A percentile compares a stretch with the other conserved stretches of the same genome.
Conservation (phyloP, 2,329 filamentous ascomycete species). For the Cladosporium phlei region DNA sequence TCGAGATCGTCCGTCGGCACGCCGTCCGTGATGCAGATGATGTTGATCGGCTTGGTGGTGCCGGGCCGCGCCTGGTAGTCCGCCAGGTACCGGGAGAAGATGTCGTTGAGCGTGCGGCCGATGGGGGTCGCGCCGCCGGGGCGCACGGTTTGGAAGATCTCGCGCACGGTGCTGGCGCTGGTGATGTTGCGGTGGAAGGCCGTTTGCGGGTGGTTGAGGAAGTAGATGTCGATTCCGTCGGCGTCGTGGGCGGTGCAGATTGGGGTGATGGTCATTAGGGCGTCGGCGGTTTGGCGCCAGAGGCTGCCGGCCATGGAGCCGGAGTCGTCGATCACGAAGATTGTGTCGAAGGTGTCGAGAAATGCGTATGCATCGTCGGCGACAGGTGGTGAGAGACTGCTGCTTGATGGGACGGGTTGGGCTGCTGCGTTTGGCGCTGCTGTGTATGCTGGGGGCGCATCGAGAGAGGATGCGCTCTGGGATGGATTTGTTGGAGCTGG, state of each 20-base stretch:
- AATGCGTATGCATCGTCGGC: slow-evolving; percentile 70
- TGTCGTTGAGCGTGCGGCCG: slow-evolving; percentile 63
- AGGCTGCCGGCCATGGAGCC: slow-evolving; percentile 72
- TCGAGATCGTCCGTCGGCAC: slow-evolving; percentile 75
- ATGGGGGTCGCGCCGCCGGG: slow-evolving; percentile 70
- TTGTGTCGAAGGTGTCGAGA: slow-evolving; percentile 73
- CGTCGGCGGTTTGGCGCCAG: slow-evolving; percentile 70
- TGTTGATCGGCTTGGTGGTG: slow-evolving; percentile 70
- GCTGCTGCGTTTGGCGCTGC: slow-evolving; percentile 39
- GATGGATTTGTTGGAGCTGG: neutral
- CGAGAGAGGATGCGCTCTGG: slow-evolving; percentile 5
- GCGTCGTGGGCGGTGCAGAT: slow-evolving; percentile 74
- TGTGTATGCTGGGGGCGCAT: slow-evolving; percentile 36
- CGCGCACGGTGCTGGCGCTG: slow-evolving; percentile 52
- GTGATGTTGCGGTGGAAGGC: slow-evolving; percentile 63
- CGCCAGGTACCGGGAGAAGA: slow-evolving; percentile 68
- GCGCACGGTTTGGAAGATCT: slow-evolving; percentile 64
- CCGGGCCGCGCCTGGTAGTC: slow-evolving; percentile 45
- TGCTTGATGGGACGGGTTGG: slow-evolving; percentile 17
- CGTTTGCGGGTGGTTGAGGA: slow-evolving; percentile 67
- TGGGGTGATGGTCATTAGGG: slow-evolving; percentile 69
- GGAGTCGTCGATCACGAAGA: slow-evolving; percentile 91
- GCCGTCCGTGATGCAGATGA: slow-evolving; percentile 92
- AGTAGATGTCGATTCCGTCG: slow-evolving; percentile 87
- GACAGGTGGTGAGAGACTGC: slow-evolving; percentile 16